Base-by-base conservation (phyloP, 2,329 filamentous ascomycete genomes). In the Didymella sp. region DNA sequence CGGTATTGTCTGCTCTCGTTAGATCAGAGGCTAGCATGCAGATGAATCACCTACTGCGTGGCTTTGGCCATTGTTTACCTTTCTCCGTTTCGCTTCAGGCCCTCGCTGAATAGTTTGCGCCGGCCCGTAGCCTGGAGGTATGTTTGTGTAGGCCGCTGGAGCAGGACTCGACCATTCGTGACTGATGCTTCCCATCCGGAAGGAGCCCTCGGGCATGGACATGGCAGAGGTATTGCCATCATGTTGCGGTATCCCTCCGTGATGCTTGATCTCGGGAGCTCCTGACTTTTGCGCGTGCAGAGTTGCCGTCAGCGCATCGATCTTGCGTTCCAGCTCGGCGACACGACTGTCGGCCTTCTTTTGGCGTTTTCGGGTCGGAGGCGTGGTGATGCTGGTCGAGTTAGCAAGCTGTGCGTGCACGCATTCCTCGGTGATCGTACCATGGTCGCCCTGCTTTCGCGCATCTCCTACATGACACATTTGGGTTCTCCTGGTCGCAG, bases 261-360 rank as follows among this genome's bases (percentile, higher is more conserved):
- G 60, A 15, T 71, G 65, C 27, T 63, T 61, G 17, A 64, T 41
- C 3, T 70, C 66, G 1, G 68, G 64, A 1, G 25, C 53, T 13
- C 49, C 66, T 3, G 61, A 49, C 58, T 76, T 76, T 60, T 79
- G 77, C 27, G 89, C 86, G 42, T 91, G 88, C 62, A 96, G 73
- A 31, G 87, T 92, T 6, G 91, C 90, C 7, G 91, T 96, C 72
- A 96, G 75, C 8, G 89, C 90, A 79, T 96, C 92, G 62, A 96
- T 94, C 80, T 96, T 96, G 81, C 89, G 92, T 80, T 96, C 92
- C 48, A 97, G 82, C 79, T 96, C 92, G 8, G 92, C 89, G 12
- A 97, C 92, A 48, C 92, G 84, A 63, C 87, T 94, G 73, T 96
- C 93, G 51, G 91, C 92, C 81, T 96, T 96, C 81, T 94, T 96